Evolutionary conservation across 2,329 filamentous ascomycete species (phyloP).

Genomic region (Alternaria solani): DNA sequence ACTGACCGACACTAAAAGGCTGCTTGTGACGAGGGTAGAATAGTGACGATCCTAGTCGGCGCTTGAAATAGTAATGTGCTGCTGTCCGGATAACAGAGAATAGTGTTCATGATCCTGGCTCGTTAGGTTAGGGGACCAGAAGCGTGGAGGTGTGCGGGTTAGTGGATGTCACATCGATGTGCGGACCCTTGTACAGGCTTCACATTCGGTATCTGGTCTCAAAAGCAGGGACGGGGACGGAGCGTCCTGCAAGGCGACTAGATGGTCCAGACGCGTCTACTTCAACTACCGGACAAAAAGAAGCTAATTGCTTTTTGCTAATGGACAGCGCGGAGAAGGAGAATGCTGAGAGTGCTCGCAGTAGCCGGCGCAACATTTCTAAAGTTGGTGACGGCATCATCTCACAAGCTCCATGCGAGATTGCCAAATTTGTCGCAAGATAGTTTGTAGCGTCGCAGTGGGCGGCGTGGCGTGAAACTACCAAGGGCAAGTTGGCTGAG

Average conservation of each 20-base stretch:
- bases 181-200: slow-evolving; percentile 15
- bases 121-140: slow-evolving; percentile 5
- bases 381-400: slow-evolving; percentile 9
- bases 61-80: slow-evolving; percentile 12
- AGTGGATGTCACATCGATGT: slow-evolving; percentile 20
- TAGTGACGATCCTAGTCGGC: slow-evolving; percentile 3
- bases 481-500: slow-evolving; percentile 2
- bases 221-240: slow-evolving; percentile 21
- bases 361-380: neutral
- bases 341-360: neutral
- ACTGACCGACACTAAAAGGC: slow-evolving; percentile 2
- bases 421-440: slow-evolving; percentile 4
- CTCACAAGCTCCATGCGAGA: slow-evolving; percentile 2
- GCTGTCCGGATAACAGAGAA: slow-evolving; percentile 18
- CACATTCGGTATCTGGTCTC: slow-evolving; percentile 10
- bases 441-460: neutral
- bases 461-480: slow-evolving; percentile 1
- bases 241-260: slow-evolving; percentile 15
- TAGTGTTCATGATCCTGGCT: slow-evolving; percentile 10
- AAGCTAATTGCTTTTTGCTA: neutral
- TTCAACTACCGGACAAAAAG: neutral
- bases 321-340: neutral
- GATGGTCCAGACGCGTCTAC: slow-evolving; percentile 2
- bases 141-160: slow-evolving; percentile 14
- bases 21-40: slow-evolving; percentile 1